A percentile compares a stretch with the other conserved stretches of the same genome.
Conservation (phyloP, 2,329 filamentous ascomycete species). For the Nigrograna mackinnonii region DNA sequence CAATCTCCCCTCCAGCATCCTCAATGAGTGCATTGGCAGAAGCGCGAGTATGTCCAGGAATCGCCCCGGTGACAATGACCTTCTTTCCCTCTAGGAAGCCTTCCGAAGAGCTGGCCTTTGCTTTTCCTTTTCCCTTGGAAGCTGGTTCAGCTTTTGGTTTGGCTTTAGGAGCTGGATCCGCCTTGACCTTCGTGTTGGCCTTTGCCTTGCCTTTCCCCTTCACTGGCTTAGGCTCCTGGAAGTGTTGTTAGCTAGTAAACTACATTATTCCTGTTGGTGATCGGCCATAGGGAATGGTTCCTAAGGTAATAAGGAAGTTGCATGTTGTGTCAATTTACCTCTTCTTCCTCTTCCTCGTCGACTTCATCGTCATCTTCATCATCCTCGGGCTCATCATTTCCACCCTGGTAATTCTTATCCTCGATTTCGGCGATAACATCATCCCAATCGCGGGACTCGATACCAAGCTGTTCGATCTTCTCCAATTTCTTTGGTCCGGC, state of each 20-base stretch:
- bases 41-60: constrained; percentile 18
- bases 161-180: constrained; percentile 12
- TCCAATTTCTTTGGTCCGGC: constrained; percentile 87
- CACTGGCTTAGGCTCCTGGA: constrained; percentile 14
- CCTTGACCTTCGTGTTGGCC: constrained; percentile 17
- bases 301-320: too few relatives aligned
- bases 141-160: constrained; percentile 4
- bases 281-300: too few relatives aligned
- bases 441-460: constrained; percentile 88
- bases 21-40: constrained; percentile 16
- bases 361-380: constrained; percentile 13
- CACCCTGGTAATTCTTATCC: too few relatives aligned
- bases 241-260: too few relatives aligned
- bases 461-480: constrained; percentile 73
- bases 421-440: constrained; percentile 58
- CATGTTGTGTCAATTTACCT: too few relatives aligned
- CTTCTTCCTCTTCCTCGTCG: constrained; percentile 19
- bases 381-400: constrained; percentile 9
- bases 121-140: not conserved
- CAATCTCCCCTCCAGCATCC: constrained; percentile 14
- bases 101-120: too few relatives aligned
- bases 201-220: constrained; percentile 15
- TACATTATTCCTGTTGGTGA: too few relatives aligned
- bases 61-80: constrained; percentile 18
- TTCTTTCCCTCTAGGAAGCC: constrained; percentile 12